phyloP scores from a whole-genome alignment of 208 protist species.

The Leishmania lainsoni region DNA sequence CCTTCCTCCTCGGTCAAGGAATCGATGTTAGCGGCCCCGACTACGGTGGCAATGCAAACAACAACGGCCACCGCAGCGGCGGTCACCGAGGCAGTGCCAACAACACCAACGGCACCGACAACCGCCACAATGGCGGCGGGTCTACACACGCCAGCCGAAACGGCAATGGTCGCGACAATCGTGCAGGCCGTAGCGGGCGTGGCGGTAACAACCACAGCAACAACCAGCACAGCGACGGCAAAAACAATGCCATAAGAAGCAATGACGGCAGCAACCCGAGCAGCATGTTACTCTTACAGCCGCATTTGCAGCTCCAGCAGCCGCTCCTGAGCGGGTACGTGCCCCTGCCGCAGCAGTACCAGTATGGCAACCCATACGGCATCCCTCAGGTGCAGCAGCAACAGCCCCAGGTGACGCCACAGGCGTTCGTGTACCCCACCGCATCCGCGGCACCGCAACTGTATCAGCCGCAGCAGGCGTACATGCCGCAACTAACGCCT shows the following conservation, averaged over 20 bases:
- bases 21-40: constrained; percentile 45
- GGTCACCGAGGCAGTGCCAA: neutral
- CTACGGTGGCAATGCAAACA: constrained; percentile 35
- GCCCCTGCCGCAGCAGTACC: constrained; percentile 15
- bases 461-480: constrained; percentile 11
- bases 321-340: constrained; percentile 10
- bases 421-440: constrained; percentile 7
- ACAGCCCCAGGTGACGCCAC: constrained; percentile 11
- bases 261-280: constrained; percentile 24
- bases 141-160: constrained; percentile 8
- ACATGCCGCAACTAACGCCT: constrained; percentile 21
- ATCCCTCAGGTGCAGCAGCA: constrained; percentile 14
- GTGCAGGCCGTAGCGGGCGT: constrained; percentile 9
- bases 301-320: constrained; percentile 18
- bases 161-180: constrained; percentile 9
- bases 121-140: constrained; percentile 16
- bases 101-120: constrained; percentile 10
- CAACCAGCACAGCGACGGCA: constrained; percentile 20
- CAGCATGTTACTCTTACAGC: constrained; percentile 13
- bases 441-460: neutral
- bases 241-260: constrained; percentile 27
- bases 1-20: constrained; percentile 33
- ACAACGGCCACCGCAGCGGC: constrained; percentile 27
- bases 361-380: constrained; percentile 10
- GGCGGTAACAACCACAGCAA: constrained; percentile 16